Evolutionary conservation across 2,329 filamentous ascomycete species (phyloP).

Genomic region (Phoma sp.): DNA sequence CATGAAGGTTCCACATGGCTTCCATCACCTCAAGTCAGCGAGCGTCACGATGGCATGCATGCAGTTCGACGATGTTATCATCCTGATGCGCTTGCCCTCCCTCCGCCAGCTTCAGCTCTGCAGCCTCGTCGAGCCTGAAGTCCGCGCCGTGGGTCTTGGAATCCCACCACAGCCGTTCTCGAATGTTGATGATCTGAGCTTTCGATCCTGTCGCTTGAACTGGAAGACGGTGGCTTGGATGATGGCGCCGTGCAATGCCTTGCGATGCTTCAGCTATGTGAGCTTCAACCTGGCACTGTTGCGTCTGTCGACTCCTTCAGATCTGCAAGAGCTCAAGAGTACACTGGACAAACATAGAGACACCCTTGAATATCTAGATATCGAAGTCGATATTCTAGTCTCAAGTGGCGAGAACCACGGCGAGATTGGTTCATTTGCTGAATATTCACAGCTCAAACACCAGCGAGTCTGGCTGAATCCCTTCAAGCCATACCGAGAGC

Average conservation of each 20-base stretch:
- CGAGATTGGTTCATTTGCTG: constrained; percentile 9
- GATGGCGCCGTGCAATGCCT: constrained; percentile 11
- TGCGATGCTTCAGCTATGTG: constrained; percentile 11
- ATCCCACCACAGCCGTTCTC: constrained; percentile 10
- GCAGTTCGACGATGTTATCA: constrained; percentile 13
- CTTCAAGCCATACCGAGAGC: constrained; percentile 14
- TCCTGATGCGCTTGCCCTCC: constrained; percentile 12
- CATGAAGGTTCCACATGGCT: constrained; percentile 8
- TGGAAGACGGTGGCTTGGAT: constrained; percentile 15
- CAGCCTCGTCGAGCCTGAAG: constrained; percentile 13
- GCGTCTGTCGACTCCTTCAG: constrained; percentile 6
- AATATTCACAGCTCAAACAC: constrained; percentile 1
- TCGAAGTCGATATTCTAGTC: constrained; percentile 14
- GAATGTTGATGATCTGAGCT: constrained; percentile 8
- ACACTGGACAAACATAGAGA: neutral
- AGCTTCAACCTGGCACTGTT: constrained; percentile 15
- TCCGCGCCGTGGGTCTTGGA: constrained; percentile 1
- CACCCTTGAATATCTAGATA: constrained; percentile 6
- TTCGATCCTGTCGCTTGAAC: constrained; percentile 12
- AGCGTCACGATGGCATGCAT: constrained; percentile 16
- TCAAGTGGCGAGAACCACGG: constrained; percentile 8
- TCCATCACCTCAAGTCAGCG: constrained; percentile 5
- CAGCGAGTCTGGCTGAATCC: constrained; percentile 16
- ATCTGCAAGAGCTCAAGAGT: constrained; percentile 5
- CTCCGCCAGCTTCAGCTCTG: constrained; percentile 11